Conservation (phyloP, 1,284 basidiomycete species). For the Filobasidium uniguttulatum region DNA sequence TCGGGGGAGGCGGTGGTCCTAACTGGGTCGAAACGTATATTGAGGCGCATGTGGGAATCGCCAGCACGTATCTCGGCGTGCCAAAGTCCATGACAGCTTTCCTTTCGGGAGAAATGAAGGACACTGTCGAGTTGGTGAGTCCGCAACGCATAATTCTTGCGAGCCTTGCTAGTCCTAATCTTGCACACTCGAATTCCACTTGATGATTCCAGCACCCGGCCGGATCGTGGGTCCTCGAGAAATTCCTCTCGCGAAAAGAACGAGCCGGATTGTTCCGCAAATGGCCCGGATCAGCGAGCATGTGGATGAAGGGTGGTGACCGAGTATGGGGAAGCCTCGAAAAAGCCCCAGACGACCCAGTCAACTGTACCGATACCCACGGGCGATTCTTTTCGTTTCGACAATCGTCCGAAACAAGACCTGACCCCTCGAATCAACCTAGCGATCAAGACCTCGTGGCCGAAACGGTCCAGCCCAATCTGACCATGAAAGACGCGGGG, state of each 20-base stretch:
- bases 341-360: constrained; percentile 50
- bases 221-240: constrained; percentile 44
- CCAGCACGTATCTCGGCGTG: constrained; percentile 64
- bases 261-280: constrained; percentile 80
- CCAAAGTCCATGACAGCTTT: constrained; percentile 93
- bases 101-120: constrained; percentile 85
- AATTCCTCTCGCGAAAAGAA: constrained; percentile 76
- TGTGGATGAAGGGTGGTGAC: constrained; percentile 75
- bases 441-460: constrained; percentile 30
- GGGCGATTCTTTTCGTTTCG: constrained; percentile 77
- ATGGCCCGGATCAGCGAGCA: constrained; percentile 87
- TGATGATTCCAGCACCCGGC: constrained; percentile 36
- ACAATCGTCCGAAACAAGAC: constrained; percentile 19
- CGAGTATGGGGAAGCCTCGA: constrained; percentile 69
- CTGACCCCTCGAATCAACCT: constrained; percentile 12
- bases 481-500: constrained; percentile 65
- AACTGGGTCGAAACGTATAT: constrained; percentile 87
- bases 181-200: constrained; percentile 1
- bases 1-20: constrained; percentile 66
- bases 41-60: constrained; percentile 68
- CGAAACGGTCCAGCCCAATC: constrained; percentile 45
- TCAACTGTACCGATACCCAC: constrained; percentile 51
- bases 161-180: background rate
- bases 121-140: constrained; percentile 61
- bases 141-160: background rate